A percentile compares a stretch with the other conserved stretches of the same genome.
These are phyloP conservation scores for Coemansia sp. DNA, from an alignment of 192 early-diverging fungal species.

Conservation along the genomic window DNA sequence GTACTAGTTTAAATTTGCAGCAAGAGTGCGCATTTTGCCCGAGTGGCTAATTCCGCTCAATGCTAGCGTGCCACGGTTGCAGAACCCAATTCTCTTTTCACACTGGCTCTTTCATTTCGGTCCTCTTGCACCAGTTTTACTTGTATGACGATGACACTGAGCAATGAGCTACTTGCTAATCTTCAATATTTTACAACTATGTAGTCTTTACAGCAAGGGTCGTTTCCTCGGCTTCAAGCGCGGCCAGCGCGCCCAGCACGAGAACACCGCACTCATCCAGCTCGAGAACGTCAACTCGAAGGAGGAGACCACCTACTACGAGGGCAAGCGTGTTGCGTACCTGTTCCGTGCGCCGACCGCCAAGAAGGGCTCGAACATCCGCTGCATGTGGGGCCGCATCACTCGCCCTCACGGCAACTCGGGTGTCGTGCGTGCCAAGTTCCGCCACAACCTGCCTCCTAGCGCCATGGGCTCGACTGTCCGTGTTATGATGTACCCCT, in stretches of 20 bases:
- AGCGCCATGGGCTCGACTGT: conserved; percentile 88
- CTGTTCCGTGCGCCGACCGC: conserved; percentile 91
- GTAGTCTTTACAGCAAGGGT: conserved; percentile 97
- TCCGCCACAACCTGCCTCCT: conserved; percentile 96
- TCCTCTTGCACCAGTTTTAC: no score
- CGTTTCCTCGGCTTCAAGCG: conserved; percentile 95
- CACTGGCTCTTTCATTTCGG: no score
- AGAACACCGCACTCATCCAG: conserved; percentile 88
- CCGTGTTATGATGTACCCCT: conserved; percentile 97
- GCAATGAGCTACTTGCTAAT: neutral
- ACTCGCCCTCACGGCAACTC: conserved; percentile 93
- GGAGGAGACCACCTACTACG: conserved; percentile 94
- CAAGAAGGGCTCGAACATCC: conserved; percentile 89
- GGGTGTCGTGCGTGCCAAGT: conserved; percentile 95
- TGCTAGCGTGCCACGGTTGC: no score
- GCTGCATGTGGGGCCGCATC: conserved; percentile 97
- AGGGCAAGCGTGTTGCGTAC: conserved; percentile 97
- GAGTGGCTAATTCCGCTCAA: neutral
- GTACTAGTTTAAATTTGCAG: neutral
- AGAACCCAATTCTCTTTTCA: no score
- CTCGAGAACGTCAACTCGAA: conserved; percentile 90
- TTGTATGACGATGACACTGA: neutral
- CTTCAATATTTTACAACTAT: conserved; percentile 4
- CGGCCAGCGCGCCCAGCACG: conserved; percentile 86
- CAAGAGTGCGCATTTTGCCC: neutral